Evolutionary conservation across 2,329 filamentous ascomycete species (phyloP), one percentile per base, ranked within the genome.

Genomic region (Niveomyces coronatus): DNA sequence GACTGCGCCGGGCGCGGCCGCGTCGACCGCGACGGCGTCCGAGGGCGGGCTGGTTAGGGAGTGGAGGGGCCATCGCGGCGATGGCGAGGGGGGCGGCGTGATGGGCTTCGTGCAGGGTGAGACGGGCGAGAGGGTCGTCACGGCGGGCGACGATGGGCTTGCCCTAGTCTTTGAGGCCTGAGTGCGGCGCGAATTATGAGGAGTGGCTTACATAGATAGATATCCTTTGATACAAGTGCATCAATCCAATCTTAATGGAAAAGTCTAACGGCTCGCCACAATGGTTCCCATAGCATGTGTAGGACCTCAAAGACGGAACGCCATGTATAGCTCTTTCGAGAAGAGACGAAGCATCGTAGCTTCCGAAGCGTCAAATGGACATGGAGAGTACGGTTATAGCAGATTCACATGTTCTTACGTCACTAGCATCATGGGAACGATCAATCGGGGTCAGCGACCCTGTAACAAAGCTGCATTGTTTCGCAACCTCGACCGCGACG

Each of bases 1-100:
- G 45, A 46, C 3, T 28, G 30, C 5, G 53, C 57, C 4, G 51
- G 54, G 29, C 40, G 33, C 24, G 43, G 31, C 16, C n/a, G n/a
- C n/a, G n/a, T n/a, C n/a, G n/a, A 50, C 50, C 13, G 50, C 48
- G 2, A 35, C 39, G 8, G 51, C 60, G 11, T 76, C 70, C 8
- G 76, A 61, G 15, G 50, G 78, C 37, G 87, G 85, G 0, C 63
- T 94, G 37, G 64, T 85, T 17, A 82, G 79, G 46, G 88, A 95
- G 61, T 96, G 88, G 88, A 86, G 73, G 58, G 91, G 91, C 0
- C 91, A 98, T 57, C 60, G 85, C 49, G 79, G 88, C 20, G 77
- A 85, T 54, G 83, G 86, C 10, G 85, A 91, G 63, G 81, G 86
- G 16, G 89, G 88, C 23, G 89, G 89, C 37, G 81, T 96, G 8